Base-by-base conservation (phyloP, 2,329 filamentous ascomycete species). In the Cytospora mali region DNA sequence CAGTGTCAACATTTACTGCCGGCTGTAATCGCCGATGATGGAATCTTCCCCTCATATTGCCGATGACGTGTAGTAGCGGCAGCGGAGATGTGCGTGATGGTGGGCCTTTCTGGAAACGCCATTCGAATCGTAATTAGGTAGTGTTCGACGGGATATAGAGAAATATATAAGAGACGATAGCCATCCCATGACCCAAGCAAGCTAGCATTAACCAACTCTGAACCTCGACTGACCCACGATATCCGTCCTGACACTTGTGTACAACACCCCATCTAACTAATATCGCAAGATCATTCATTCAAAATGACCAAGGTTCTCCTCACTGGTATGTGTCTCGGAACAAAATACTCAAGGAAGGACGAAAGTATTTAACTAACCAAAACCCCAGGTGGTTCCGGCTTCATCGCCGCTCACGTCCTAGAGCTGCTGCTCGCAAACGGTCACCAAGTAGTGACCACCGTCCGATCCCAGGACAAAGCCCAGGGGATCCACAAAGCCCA, bases 371-470 rank as follows among this genome's bases (percentile, higher is more conserved):
- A 21, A 18, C 31, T 48, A 33, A 49, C 59, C 52, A 27, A 39
- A n/a, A 21, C 6, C 55, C 58, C 59, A 80, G 80, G 80, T 65
- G 80, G 80, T 68, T 81, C 80, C 48, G 80, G 80, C 76, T 83
- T 82, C 72, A 82, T 83, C 68, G 80, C 80, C 68, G 77, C 82
- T 57, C 84, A 86, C 70, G 78, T 83, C 64, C 77, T 86, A 49
- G 79, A 85, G 56, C 77, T 81, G 65, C 81, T 86, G 28, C 76
- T 86, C 55, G 71, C 78, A 66, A 73, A 77, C 65, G 79, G 80
- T 61, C 77, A 85, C 72, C 73, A 75, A 25, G 82, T 86, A 52
- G 75, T 85, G 64, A 85, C 83, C 42, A 86, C 84, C 0, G 83
- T 86, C 58, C 80, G 84, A 52, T 79, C 77, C 52, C 77, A 84